Evolutionary conservation across 768 basidiomycete species (phyloP).

Genomic region (Butyriboletus loyo): DNA sequence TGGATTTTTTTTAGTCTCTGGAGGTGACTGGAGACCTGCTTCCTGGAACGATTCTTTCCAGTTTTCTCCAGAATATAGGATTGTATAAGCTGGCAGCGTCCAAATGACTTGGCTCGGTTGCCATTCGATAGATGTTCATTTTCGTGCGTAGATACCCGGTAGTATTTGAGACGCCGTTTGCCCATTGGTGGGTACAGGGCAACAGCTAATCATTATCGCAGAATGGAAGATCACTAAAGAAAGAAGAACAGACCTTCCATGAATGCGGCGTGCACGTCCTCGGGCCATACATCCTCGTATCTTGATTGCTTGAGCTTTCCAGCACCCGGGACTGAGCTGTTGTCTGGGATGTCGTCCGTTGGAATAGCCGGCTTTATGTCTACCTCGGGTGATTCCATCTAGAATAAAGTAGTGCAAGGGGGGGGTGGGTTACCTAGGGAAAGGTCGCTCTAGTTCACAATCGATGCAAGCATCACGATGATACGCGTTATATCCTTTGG

Average conservation of each 20-base stretch:
- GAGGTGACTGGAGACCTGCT: constrained; percentile 40
- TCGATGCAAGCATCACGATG: constrained; percentile 6
- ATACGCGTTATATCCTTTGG: constrained; percentile 17
- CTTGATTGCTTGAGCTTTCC: constrained; percentile 29
- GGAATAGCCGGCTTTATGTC: constrained; percentile 16
- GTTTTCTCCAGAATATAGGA: constrained; percentile 38
- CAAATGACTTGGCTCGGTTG: constrained; percentile 30
- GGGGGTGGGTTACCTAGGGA: background rate
- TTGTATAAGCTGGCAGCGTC: constrained; percentile 40
- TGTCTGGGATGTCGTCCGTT: constrained; percentile 7
- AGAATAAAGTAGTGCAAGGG: constrained; percentile 11
- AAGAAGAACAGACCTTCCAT: constrained; percentile 31
- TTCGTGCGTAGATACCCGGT: constrained; percentile 19
- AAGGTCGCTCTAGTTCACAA: constrained; percentile 1
- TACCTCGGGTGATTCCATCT: constrained; percentile 20
- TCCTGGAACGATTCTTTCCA: constrained; percentile 37
- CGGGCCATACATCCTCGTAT: constrained; percentile 34
- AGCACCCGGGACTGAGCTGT: background rate
- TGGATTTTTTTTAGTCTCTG: constrained; percentile 36
- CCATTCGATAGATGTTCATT: constrained; percentile 7
- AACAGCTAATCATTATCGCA: constrained; percentile 23
- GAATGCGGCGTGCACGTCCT: constrained; percentile 35
- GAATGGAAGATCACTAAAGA: background rate
- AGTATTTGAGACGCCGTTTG: constrained; percentile 35
- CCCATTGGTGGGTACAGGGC: constrained; percentile 35